Base-by-base conservation (phyloP, 805 yeast species). In the Yarrowia sp. region DNA sequence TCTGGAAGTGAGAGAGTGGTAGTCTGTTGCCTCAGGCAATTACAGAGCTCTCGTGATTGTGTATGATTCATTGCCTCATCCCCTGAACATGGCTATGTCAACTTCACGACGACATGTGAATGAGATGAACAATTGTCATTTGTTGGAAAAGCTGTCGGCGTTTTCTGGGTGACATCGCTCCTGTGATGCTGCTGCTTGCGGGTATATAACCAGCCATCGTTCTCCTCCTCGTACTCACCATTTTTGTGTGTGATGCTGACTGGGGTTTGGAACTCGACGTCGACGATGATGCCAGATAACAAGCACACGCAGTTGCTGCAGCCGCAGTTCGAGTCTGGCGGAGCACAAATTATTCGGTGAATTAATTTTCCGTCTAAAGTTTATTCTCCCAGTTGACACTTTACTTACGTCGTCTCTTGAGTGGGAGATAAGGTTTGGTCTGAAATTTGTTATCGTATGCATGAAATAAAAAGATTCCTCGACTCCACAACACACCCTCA, bases 231-330 rank as follows among this genome's bases (percentile, higher is more conserved):
- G 14, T 3, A 58, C 64, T 58, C 50, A 58, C 64, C 64, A 58
- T 58, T 58, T 43, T 55, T 39, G 42, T 58, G 50, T 42, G 50
- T 42, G 49, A 33, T 58, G 50, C 39, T 58, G 64, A 24, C 24
- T 40, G 44, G 34, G 38, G n/a, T 38, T 20, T 55, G 46, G 36
- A 40, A 38, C 42, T 39, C 30, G 17, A 58, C n/a, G 50, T 58
- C 50, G 64, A 43, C 49, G 50, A 58, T 58, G 64, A 58, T 58
- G 64, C 64, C 64, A 58, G 64, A 58, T 58, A 58, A 58, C 64
- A 58, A 30, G 50, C 50, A 40, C 61, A 39, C 38, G 58, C 50
- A 58, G 24, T 42, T 58, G 64, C 64, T 30, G 49, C 17, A 13
- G 40, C 15, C 38, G 49, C 36, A 6, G 64, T 58, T 58, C 64